Percentiles rank a stretch among this genome's conserved stretches.
Evolutionary conservation across 306 rosid species (phyloP).

Genomic region (Prunus davidiana): DNA sequence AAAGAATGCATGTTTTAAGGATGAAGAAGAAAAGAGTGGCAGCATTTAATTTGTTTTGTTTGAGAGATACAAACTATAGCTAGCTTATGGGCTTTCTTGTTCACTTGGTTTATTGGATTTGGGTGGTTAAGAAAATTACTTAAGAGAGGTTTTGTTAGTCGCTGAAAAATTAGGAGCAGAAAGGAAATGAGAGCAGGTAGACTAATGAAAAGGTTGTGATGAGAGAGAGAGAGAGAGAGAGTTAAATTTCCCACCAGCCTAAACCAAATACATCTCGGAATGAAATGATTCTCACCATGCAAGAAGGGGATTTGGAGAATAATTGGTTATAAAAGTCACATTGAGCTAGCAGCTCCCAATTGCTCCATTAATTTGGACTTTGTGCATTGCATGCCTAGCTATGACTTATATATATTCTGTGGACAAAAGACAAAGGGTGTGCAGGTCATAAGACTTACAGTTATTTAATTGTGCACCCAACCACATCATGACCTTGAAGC

Average conservation of each 20-base stretch:
- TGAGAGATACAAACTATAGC: slow-evolving; percentile 15
- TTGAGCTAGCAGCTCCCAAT: not conserved
- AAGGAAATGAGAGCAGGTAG: slow-evolving; percentile 52
- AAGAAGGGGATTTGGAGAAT: not conserved
- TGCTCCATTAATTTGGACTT: not conserved
- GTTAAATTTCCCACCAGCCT: not conserved
- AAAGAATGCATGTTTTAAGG: slow-evolving; percentile 22
- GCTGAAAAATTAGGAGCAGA: slow-evolving; percentile 28
- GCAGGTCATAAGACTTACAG: not conserved
- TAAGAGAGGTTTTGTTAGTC: slow-evolving; percentile 39
- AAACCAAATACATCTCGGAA: not conserved
- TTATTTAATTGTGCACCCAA: not conserved
- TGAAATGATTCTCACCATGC: not conserved
- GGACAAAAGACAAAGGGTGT: not conserved
- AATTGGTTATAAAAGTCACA: not conserved
- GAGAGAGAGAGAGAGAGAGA: not conserved
- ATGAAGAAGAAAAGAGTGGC: slow-evolving; percentile 19
- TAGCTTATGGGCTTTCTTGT: not conserved
- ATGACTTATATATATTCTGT: not conserved
- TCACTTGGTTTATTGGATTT: slow-evolving; percentile 5
- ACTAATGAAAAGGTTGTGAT: slow-evolving; percentile 34
- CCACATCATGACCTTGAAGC: not conserved
- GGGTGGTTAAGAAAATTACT: slow-evolving; percentile 26
- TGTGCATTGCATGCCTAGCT: not conserved
- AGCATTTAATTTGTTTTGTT: slow-evolving; percentile 19